Evolutionary conservation across 2,329 filamentous ascomycete species (phyloP), one percentile per base, ranked within the genome.

Genomic region (Chrysoporthe austroafricana): DNA sequence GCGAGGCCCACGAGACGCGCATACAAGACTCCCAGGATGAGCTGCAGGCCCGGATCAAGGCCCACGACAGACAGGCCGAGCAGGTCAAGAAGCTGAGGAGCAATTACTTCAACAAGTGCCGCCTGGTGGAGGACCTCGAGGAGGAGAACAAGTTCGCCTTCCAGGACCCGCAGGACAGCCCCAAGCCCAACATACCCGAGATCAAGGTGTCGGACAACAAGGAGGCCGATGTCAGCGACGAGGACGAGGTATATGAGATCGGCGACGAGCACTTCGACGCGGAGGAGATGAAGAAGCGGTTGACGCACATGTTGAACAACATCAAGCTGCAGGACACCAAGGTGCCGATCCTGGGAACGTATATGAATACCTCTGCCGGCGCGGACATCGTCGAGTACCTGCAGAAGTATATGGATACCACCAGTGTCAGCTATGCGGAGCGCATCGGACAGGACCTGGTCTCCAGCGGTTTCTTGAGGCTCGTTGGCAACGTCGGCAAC

Each of bases 121-220:
- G 96, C 62, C 84, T 97, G 70, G 91, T 98, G 7, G 96, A 99
- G 78, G 96, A 99, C 77, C 82, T 98, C 69, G 96, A 99, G 78
- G 96, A 99, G 80, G 96, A 99, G 83, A 97, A 97, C 79, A 98
- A 99, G 81, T 86, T 99, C 66, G 96, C 94, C 50, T 99, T 99
- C 80, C 94, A 97, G 78, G 93, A 94, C 72, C 93, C 94, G 2
- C 87, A 90, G 74, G 83, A 79, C 44, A 94, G 91, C 77, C 90
- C 91, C 3, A 84, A 89, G 77, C 77, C 83, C 65, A 79, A 80
- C 46, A 91, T 93, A 52, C 92, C 92, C 57, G 94, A 94, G 76
- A 97, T 99, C 79, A 96, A 97, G 79, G 90, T 98, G 52, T 89
- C 91, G 26, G 52, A 63, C 43, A 87, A 88, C 71, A 84, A 86